Evolutionary conservation across 768 basidiomycete genomes (phyloP), one percentile per base, ranked within the genome.

Genomic region (Clavulina sp.): DNA sequence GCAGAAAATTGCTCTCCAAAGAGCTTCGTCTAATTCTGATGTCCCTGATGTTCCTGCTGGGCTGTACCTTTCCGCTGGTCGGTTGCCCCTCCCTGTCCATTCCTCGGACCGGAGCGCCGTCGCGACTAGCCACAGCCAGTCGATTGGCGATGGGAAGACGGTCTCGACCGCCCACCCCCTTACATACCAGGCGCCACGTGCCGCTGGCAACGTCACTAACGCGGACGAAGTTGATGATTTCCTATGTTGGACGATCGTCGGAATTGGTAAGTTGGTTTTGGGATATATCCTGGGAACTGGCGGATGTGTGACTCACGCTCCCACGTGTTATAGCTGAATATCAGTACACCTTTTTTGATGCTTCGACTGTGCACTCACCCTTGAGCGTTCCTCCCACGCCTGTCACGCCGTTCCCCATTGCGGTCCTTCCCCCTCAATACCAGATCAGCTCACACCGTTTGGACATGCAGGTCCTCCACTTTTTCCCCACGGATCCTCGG

Each of bases 191-290:
- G 70, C 77, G 5, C 83, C 86, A 43, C 78, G 83, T 33, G 73
- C 85, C n/a, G 74, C 78, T 34, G 86, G 87, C 54, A 86, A 88
- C 61, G 67, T 81, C 53, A 82, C 82, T 62, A 83, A 86, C 57
- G 81, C 77, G 23, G 89, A 93, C 59, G 84, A 88, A 64, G 85
- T 95, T 4, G 89, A 95, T 62, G 91, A 95, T 62, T 92, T 88
- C 69, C 68, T 92, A 52, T 88, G 85, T 60, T 95, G 91, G 91
- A 88, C 87, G 9, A 91, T 95, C 58, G 87, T 89, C 57, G 87
- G 91, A 34, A 91, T 93, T 49, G 87, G 91, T 91, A 66, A 65
- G 55, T 60, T 21, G 21, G 47, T 32, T 21, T 47, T 48, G 38
- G 21, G 9, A 13, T 30, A 23, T 30, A 30, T 18, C 29, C 41